Evolutionary conservation across 257 asterid species (phyloP).

Genomic region (Solanum dulcamara): DNA sequence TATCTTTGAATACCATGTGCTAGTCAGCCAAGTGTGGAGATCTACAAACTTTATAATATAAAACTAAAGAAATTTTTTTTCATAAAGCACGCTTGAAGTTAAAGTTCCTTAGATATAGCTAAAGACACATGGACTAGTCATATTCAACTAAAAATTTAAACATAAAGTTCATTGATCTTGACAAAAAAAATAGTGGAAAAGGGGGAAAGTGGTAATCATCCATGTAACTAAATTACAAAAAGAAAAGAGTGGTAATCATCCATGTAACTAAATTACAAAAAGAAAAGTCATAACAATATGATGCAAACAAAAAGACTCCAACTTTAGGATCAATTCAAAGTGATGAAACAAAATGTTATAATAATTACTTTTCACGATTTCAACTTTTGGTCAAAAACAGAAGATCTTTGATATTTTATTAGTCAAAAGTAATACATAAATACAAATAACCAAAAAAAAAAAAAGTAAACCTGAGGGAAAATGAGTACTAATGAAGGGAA

Average conservation of each 20-base stretch:
- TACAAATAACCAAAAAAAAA: background rate
- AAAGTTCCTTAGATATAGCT: slow-evolving; percentile 34
- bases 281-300: slow-evolving; percentile 22
- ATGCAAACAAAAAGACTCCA: slow-evolving; percentile 25
- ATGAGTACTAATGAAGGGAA: background rate
- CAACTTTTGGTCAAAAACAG: background rate
- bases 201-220: background rate
- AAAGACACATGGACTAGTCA: slow-evolving; percentile 37
- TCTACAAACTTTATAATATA: slow-evolving; percentile 23
- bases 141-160: slow-evolving; percentile 17
- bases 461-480: background rate
- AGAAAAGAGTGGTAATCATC: slow-evolving; percentile 1
- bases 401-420: background rate
- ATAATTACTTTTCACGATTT: background rate
- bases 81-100: slow-evolving; percentile 21
- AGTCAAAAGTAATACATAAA: background rate
- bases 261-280: slow-evolving; percentile 30
- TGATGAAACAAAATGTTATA: background rate
- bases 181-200: background rate
- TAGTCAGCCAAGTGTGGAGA: slow-evolving; percentile 32
- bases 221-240: slow-evolving; percentile 30
- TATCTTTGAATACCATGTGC: slow-evolving; percentile 49
- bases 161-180: slow-evolving; percentile 10
- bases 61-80: slow-evolving; percentile 3
- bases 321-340: slow-evolving; percentile 16